These are phyloP conservation scores for Populus euphratica DNA, from an alignment of 345 rosid species.

Conservation along the genomic window DNA sequence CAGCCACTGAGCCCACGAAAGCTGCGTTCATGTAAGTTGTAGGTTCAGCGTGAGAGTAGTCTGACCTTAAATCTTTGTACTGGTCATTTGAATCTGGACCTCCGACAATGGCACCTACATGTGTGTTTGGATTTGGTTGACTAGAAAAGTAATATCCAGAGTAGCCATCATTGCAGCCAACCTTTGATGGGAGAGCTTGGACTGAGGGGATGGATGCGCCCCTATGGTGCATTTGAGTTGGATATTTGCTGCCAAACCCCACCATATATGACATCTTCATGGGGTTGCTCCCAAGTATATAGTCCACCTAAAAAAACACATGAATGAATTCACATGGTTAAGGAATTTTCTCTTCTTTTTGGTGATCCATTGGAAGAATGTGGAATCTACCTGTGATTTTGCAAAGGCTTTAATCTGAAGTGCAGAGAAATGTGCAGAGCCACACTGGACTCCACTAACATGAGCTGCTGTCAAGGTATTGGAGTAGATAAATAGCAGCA, in stretches of 20 bases:
- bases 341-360: background rate
- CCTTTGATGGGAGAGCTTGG: slow-evolving; percentile 1
- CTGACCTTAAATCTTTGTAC: slow-evolving; percentile 47
- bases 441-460: slow-evolving; percentile 53
- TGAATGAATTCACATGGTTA: background rate
- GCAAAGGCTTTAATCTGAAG: slow-evolving; percentile 62
- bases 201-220: slow-evolving; percentile 50
- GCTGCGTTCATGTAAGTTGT: slow-evolving; percentile 31
- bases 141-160: slow-evolving; percentile 31
- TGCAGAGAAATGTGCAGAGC: slow-evolving; percentile 51
- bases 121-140: slow-evolving; percentile 57
- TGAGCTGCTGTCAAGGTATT: slow-evolving; percentile 39
- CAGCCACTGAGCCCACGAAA: slow-evolving; percentile 21
- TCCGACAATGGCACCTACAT: slow-evolving; percentile 76
- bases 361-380: background rate
- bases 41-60: slow-evolving; percentile 64
- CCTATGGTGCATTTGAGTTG: slow-evolving; percentile 67
- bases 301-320: slow-evolving; percentile 17
- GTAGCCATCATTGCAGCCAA: slow-evolving; percentile 54
- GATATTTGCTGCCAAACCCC: slow-evolving; percentile 62
- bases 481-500: slow-evolving; percentile 59
- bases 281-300: slow-evolving; percentile 57
- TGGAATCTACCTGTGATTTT: slow-evolving; percentile 56
- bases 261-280: slow-evolving; percentile 79
- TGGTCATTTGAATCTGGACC: slow-evolving; percentile 66